phyloP scores from a whole-genome alignment of 306 rosid species.

The Quercus bicolor region DNA sequence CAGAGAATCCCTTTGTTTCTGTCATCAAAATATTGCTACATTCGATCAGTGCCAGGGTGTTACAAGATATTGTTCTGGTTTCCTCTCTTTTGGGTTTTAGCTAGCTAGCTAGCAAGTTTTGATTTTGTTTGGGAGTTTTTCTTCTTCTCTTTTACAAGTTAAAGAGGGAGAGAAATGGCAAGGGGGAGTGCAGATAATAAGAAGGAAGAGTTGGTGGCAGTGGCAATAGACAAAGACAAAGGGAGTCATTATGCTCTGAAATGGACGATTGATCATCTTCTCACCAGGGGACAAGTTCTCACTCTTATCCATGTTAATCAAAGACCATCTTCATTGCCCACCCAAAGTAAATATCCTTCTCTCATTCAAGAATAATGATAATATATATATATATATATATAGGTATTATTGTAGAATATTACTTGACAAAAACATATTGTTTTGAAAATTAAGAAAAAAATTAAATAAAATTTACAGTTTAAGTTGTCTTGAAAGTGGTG shows the following conservation, averaged over 20 bases:
- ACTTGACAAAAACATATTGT: too few species aligned
- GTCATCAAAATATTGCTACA: neutral
- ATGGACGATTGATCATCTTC: conserved; percentile 80
- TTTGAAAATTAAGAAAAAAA: too few species aligned
- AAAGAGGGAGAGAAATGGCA: conserved; percentile 28
- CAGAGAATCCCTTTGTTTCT: neutral
- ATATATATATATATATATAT: too few species aligned
- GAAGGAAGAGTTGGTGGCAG: conserved; percentile 52
- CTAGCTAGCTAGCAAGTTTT: too few species aligned
- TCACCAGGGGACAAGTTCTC: conserved; percentile 60
- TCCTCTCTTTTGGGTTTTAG: neutral
- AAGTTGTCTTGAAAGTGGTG: too few species aligned
- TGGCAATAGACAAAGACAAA: conserved; percentile 73
- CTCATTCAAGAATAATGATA: neutral
- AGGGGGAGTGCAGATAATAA: conserved; percentile 32
- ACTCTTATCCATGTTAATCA: conserved; percentile 61
- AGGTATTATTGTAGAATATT: neutral
- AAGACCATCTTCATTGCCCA: conserved; percentile 36
- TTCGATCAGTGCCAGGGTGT: too few species aligned
- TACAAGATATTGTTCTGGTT: neutral
- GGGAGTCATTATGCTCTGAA: conserved; percentile 73
- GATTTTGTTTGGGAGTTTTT: neutral
- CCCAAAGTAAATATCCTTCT: conserved; percentile 28
- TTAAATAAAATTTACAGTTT: too few species aligned
- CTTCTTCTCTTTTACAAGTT: neutral